Evolutionary conservation across 2,329 filamentous ascomycete genomes (phyloP), one percentile per base, ranked within the genome.

Genomic region (Nectriaceae sp.): DNA sequence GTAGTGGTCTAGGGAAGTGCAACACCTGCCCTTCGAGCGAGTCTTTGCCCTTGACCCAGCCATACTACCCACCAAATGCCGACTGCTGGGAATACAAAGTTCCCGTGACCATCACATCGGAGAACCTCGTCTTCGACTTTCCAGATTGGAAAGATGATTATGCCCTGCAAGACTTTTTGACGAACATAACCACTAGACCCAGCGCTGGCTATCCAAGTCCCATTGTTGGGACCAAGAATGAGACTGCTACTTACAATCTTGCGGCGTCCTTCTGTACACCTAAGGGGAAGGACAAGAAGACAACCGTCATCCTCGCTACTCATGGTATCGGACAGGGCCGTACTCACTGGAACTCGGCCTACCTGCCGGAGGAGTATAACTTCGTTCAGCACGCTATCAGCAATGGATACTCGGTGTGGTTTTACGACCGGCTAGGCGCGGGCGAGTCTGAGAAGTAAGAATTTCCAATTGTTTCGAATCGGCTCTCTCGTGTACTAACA

Each of bases 41-140:
- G n/a, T 31, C 26, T 31, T 31, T 31, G 15, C 26, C 26, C 10
- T 31, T 56, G 15, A 56, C 40, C 16, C 54, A 56, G 21, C 46
- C 50, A 2, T 55, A 55, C 42, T 56, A 53, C 22, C 54, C 52
- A 11, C 44, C 54, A 1, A 26, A 35, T 2, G 52, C 54, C 11
- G 41, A 50, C n/a, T 56, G 54, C 21, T 49, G 50, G 42, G 50
- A 56, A 21, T 49, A 53, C 45, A 55, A 53, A 6, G 54, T 56
- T 5, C 54, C 54, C 11, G 52, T 56, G 35, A 44, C 49, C 2
- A 41, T 54, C 21, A 48, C 38, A 2, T 46, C 52, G 3, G 48
- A 56, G 24, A 47, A 45, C 16, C 37, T 39, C 4, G 24, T 49
- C 3, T 54, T 56, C 21, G 21, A 49, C 35, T 54, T 56, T 18